Conservation (phyloP, 345 rosid species). For the Clausena lansium region DNA sequence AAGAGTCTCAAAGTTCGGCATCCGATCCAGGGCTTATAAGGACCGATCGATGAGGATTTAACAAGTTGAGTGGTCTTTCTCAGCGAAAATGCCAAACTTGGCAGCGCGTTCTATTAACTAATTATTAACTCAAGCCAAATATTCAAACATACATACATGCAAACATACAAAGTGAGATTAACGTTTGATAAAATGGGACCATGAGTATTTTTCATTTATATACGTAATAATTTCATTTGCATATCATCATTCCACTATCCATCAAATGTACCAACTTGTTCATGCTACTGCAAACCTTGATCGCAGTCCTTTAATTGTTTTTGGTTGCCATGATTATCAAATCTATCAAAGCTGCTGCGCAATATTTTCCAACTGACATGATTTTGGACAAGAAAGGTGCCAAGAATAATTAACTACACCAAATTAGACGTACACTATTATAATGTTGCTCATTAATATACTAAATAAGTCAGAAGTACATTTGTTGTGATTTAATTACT, state of each 20-base stretch:
- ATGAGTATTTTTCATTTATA: neutral
- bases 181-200: neutral
- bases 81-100: slow-evolving; percentile 14
- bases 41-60: neutral
- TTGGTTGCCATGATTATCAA: neutral
- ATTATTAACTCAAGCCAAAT: neutral
- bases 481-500: no score
- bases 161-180: neutral
- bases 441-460: no score
- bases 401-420: no score
- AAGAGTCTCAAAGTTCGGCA: slow-evolving; percentile 1
- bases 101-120: slow-evolving; percentile 4
- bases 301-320: neutral
- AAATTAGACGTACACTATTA: no score
- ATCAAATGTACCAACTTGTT: neutral
- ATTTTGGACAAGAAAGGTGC: no score
- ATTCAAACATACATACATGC: neutral
- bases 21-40: slow-evolving; percentile 1
- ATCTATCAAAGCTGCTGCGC: neutral
- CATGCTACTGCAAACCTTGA: neutral
- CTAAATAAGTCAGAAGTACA: no score
- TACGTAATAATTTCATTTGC: neutral
- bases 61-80: slow-evolving; percentile 18
- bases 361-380: neutral
- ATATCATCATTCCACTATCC: neutral